Evolutionary conservation across 163 green algal genomes (phyloP).

Genomic region (Scenedesmus sp.): DNA sequence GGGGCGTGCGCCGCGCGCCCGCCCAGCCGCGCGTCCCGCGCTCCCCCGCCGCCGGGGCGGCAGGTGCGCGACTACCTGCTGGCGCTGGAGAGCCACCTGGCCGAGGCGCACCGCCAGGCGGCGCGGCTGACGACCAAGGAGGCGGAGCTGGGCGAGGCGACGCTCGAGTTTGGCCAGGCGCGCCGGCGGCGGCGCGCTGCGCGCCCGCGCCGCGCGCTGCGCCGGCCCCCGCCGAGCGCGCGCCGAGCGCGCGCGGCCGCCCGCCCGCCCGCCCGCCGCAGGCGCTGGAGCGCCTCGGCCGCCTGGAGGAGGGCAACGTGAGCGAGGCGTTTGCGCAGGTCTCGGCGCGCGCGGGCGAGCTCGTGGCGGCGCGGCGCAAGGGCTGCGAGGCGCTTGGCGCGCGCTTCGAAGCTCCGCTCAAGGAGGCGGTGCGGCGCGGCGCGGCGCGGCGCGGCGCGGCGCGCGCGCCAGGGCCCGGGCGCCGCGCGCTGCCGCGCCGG

Average conservation of each 20-base stretch:
- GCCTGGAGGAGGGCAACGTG: constrained; percentile 45
- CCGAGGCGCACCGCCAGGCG: constrained; percentile 84
- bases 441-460: no score
- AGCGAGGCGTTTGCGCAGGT: constrained; percentile 40
- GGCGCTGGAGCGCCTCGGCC: constrained; percentile 36
- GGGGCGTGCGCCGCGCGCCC: no score
- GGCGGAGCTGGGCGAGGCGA: constrained; percentile 66
- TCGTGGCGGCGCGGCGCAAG: constrained; percentile 28
- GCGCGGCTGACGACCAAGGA: constrained; percentile 80
- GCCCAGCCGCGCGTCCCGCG: no score
- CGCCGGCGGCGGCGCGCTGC: neutral
- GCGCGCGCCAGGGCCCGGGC: no score
- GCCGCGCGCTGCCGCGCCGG: no score
- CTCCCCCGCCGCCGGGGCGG: neutral
- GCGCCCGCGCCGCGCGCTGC: neutral
- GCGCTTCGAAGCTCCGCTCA: constrained; percentile 46
- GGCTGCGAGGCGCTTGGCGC: constrained; percentile 29
- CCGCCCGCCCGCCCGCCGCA: constrained; percentile 10
- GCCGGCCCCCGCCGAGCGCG: no score
- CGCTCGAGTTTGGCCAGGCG: constrained; percentile 78
- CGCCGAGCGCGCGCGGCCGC: no score
- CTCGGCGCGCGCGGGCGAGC: constrained; percentile 8
- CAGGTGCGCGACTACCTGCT: constrained; percentile 86
- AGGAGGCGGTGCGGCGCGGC: constrained; percentile 38
- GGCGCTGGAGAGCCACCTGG: constrained; percentile 84